Conservation (phyloP, 441 rosid species). For the Bocquillonia castaneifolia region DNA sequence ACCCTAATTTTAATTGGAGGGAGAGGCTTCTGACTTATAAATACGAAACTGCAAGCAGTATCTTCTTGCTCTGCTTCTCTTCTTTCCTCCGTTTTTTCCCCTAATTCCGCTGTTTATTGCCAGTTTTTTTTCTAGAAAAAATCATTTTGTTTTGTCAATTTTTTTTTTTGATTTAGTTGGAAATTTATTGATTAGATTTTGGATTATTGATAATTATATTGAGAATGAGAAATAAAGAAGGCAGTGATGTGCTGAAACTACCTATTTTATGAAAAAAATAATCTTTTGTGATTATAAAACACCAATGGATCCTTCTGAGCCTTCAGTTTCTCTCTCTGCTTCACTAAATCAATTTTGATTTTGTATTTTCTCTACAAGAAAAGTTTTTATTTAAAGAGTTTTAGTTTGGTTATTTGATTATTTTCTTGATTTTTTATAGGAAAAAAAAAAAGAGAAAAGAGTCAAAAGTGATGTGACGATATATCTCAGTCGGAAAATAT, state of each 20-base stretch:
- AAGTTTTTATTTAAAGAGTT: too few species aligned
- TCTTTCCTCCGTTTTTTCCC: too few species aligned
- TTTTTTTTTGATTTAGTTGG: too few species aligned
- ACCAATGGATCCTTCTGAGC: conserved; percentile 99
- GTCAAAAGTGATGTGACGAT: conserved; percentile 66
- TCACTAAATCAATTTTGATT: neutral
- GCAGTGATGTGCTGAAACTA: conserved; percentile 68
- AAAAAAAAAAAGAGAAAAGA: conserved; percentile 11
- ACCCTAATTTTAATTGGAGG: neutral
- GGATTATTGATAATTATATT: neutral
- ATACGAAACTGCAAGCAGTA: neutral
- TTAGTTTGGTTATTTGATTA: too few species aligned
- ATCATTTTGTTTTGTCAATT: too few species aligned
- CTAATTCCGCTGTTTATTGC: neutral
- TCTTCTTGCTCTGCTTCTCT: too few species aligned
- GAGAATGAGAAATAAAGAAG: conserved; percentile 13
- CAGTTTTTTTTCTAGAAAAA: neutral
- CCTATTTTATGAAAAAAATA: conserved; percentile 71
- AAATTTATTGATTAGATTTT: too few species aligned
- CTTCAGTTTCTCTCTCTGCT: conserved; percentile 13
- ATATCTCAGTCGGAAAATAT: conserved; percentile 41
- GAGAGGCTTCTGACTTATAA: neutral
- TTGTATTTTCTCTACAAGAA: too few species aligned
- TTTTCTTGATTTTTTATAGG: neutral
- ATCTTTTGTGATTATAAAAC: conserved; percentile 49